These are phyloP conservation scores for Chalara sp. DNA, from an alignment of 2,329 filamentous ascomycete species.

Conservation along the genomic window DNA sequence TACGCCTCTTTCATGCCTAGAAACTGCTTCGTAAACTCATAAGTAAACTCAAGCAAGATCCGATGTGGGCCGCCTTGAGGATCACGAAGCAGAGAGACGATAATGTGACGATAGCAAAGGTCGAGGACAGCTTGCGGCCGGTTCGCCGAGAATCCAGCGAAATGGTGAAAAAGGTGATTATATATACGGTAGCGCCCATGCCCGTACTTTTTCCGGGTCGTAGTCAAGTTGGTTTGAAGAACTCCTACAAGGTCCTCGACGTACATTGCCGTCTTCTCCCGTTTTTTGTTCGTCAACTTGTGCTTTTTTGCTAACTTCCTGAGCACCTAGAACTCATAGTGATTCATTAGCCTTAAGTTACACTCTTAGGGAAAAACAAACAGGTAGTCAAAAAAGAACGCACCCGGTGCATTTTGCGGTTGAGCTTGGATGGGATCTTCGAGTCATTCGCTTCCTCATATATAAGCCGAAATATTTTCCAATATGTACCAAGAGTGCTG, in stretches of 20 bases:
- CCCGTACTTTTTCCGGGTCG: constrained; percentile 1
- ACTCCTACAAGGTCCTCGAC: constrained; percentile 3
- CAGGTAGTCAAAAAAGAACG: constrained; percentile 4
- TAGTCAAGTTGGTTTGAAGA: constrained; percentile 4
- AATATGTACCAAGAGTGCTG: constrained; percentile 2
- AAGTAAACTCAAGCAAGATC: constrained; percentile 12
- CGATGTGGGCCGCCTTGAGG: constrained; percentile 5
- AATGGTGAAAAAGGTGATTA: constrained; percentile 1
- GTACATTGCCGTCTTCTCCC: constrained; percentile 1
- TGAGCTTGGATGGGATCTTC: constrained; percentile 15
- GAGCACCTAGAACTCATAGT: background rate
- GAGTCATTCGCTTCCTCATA: constrained; percentile 4
- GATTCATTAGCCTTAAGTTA: constrained; percentile 1
- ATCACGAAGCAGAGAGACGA: constrained; percentile 10
- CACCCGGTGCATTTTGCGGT: constrained; percentile 13
- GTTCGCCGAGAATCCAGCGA: background rate
- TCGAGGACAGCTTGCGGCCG: constrained; percentile 7
- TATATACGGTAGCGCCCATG: constrained; percentile 1
- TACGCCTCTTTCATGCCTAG: constrained; percentile 9
- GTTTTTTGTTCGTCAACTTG: constrained; percentile 5
- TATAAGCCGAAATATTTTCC: constrained; percentile 1
- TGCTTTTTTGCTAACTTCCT: constrained; percentile 6
- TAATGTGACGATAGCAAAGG: constrained; percentile 12
- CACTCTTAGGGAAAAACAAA: constrained; percentile 7
- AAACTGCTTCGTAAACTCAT: constrained; percentile 11